These are phyloP conservation scores for Colletotrichum incanum DNA, from an alignment of 2,329 filamentous ascomycete genomes.

Conservation along the genomic window DNA sequence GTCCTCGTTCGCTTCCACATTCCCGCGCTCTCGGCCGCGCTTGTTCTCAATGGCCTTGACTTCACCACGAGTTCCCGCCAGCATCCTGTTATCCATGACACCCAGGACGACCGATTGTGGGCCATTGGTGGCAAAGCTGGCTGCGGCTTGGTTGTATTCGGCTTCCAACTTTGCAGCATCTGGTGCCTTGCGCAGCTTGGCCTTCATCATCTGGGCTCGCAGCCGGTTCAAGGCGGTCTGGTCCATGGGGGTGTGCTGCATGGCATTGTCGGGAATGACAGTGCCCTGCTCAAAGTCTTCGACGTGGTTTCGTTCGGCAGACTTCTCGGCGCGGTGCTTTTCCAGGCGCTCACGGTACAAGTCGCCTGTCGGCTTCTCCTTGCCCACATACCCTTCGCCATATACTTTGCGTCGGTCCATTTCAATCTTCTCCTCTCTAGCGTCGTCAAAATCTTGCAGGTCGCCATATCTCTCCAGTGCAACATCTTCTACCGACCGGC, in stretches of 20 bases:
- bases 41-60: constrained; percentile 85
- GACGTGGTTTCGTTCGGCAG: constrained; percentile 34
- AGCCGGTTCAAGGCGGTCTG: constrained; percentile 89
- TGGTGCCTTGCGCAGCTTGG: constrained; percentile 84
- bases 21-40: constrained; percentile 86
- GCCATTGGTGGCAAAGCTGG: constrained; percentile 70
- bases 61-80: constrained; percentile 82
- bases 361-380: constrained; percentile 90
- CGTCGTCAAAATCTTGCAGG: constrained; percentile 90
- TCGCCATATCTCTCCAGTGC: constrained; percentile 87
- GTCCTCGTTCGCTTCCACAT: constrained; percentile 91
- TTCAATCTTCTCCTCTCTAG: constrained; percentile 93
- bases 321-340: constrained; percentile 61
- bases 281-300: constrained; percentile 66
- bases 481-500: constrained; percentile 83
- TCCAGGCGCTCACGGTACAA: constrained; percentile 84
- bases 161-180: constrained; percentile 84
- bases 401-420: constrained; percentile 87
- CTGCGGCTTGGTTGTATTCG: constrained; percentile 85
- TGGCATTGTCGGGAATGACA: constrained; percentile 69
- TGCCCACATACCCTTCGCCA: constrained; percentile 86
- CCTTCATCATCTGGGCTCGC: constrained; percentile 96
- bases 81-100: constrained; percentile 90
- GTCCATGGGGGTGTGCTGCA: constrained; percentile 73
- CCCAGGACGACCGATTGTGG: constrained; percentile 84